Conservation (phyloP, 1,284 basidiomycete species). For the Fomitopsis schrenkii region DNA sequence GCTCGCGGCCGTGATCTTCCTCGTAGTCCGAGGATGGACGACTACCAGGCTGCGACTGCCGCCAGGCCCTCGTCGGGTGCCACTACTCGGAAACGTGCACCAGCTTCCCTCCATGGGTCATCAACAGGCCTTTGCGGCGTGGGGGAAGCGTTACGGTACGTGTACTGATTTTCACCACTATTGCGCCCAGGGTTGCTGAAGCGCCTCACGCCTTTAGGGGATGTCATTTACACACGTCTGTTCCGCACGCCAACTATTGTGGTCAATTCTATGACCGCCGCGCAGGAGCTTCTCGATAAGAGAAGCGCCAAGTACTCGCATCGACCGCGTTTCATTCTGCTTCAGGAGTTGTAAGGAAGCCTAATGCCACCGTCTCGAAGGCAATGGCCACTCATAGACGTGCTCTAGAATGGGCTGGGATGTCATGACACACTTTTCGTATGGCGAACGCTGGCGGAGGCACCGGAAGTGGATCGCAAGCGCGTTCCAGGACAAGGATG, state of each 20-base stretch:
- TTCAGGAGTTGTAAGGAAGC: slow-evolving; percentile 11
- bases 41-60: background rate
- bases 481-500: slow-evolving; percentile 15
- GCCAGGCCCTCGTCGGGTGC: background rate
- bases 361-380: background rate
- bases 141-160: slow-evolving; percentile 8
- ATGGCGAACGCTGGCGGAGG: slow-evolving; percentile 20
- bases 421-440: slow-evolving; percentile 15
- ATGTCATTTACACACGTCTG: slow-evolving; percentile 14
- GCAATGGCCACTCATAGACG: background rate
- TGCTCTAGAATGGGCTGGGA: slow-evolving; percentile 19
- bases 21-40: background rate
- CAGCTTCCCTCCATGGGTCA: background rate
- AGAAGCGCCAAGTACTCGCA: slow-evolving; percentile 19
- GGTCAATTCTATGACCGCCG: slow-evolving; percentile 15
- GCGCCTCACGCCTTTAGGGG: slow-evolving; percentile 8
- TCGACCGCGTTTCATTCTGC: slow-evolving; percentile 15
- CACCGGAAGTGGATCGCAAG: slow-evolving; percentile 21
- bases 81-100: slow-evolving; percentile 1
- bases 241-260: slow-evolving; percentile 14
- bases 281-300: slow-evolving; percentile 19
- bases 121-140: slow-evolving; percentile 28
- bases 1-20: background rate
- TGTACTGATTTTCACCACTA: slow-evolving; percentile 27
- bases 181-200: slow-evolving; percentile 15